Conservation (phyloP, 306 rosid species). For the Ceratonia siliqua region DNA sequence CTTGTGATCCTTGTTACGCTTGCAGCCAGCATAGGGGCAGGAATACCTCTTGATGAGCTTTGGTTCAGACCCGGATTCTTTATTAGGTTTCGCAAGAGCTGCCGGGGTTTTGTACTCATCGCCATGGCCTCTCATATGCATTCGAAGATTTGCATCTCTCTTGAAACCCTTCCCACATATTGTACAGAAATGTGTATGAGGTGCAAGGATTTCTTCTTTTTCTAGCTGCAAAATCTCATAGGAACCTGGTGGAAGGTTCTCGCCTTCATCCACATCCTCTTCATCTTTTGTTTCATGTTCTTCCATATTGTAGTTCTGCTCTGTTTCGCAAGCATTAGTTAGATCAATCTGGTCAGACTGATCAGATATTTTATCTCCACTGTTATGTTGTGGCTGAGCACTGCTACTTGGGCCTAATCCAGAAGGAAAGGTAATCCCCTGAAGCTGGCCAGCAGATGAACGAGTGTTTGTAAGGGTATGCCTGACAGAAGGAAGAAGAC, state of each 20-base stretch:
- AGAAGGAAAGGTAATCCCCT: conserved; percentile 46
- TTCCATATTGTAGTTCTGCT: conserved; percentile 55
- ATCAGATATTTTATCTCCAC: conserved; percentile 51
- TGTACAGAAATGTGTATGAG: conserved; percentile 95
- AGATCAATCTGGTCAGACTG: conserved; percentile 50
- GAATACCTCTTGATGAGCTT: conserved; percentile 89
- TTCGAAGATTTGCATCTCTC: conserved; percentile 93
- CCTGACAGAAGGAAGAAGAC: conserved; percentile 85
- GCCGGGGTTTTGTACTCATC: conserved; percentile 96
- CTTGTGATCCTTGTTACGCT: conserved; percentile 93
- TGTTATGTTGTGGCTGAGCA: conserved; percentile 44
- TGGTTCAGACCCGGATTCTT: conserved; percentile 65
- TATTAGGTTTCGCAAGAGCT: conserved; percentile 94
- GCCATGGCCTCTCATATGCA: conserved; percentile 99
- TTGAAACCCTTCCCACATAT: conserved; percentile 99
- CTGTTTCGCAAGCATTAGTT: conserved; percentile 49
- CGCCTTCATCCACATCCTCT: conserved; percentile 88
- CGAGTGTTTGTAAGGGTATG: conserved; percentile 45
- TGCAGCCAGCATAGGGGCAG: conserved; percentile 90
- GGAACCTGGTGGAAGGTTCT: conserved; percentile 89
- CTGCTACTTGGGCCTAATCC: conserved; percentile 38
- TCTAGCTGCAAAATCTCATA: conserved; percentile 92
- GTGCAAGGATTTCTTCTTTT: conserved; percentile 98
- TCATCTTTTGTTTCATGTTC: conserved; percentile 91
- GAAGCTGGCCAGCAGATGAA: conserved; percentile 50